Base-by-base conservation (phyloP, 306 rosid genomes). In the Hippophae tibetana region DNA sequence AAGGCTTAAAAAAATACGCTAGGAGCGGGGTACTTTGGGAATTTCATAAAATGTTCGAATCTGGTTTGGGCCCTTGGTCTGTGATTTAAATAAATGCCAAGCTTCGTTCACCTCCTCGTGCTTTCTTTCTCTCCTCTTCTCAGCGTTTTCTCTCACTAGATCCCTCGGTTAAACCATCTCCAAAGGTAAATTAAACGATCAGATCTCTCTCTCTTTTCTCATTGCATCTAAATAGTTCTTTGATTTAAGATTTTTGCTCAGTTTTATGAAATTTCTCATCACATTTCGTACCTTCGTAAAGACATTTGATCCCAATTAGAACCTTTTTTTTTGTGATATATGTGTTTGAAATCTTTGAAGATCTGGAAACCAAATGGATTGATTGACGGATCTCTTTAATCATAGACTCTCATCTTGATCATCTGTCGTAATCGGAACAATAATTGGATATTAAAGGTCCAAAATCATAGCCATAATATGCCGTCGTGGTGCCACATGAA, bases 161-260 rank as follows among this genome's bases (percentile, higher is more conserved):
- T 76, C 87, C 74, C 78, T 63, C 44, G 56, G 53, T 63, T 74
- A 61, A 60, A 64, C 70, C 57, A 31, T 77, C 70, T 69, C 63
- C 67, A 27, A 78, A 78, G 95, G 93, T 87, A 70, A 64, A 10
- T 63, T 61, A 68, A 5, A 61, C 12, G 10, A 64, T 63, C 68
- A 75, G 80, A 81, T 64, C 78, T 60, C 67, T 1, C 23, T 13
- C 43, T 46, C 45, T 57, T 55, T 62, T 43, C 31, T 12, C 57
- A 40, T 27, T 10, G 3, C 10, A 14, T 52, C 13, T 13, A 26
- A 26, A 25, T 31, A 38, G 40, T 23, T 10, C 23, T 26, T 8
- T 10, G 25, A 23, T 43, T 64, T 31, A 3, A 13, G 14, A 26
- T 10, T 68, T 58, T 46, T 58, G 7, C 7, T 14, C 56, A 38